Percentiles rank a stretch among this genome's conserved stretches.
Conservation (phyloP, 2,329 filamentous ascomycete species). For the Colletotrichum sp. region DNA sequence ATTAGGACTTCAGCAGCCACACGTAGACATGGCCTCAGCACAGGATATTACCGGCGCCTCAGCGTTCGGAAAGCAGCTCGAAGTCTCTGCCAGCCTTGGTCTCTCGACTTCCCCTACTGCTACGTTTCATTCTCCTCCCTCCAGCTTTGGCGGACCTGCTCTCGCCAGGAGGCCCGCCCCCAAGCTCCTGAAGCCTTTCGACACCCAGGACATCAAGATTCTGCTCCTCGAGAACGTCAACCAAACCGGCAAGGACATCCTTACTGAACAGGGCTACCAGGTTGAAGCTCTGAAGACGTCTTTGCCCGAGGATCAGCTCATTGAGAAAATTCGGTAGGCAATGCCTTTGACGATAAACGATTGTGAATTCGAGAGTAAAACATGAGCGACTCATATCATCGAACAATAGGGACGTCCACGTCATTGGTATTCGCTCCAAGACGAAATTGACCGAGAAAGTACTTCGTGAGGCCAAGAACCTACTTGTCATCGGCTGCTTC, state of each 20-base stretch:
- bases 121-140: constrained; percentile 75
- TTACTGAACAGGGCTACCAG: constrained; percentile 89
- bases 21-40: constrained; percentile 47
- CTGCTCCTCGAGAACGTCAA: constrained; percentile 96
- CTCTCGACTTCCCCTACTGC: constrained; percentile 78
- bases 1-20: neutral
- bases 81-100: constrained; percentile 64
- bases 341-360: neutral
- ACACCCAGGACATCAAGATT: constrained; percentile 95
- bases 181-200: constrained; percentile 93
- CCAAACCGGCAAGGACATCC: constrained; percentile 82
- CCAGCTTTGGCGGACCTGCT: constrained; percentile 60
- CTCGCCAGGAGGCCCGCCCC: constrained; percentile 48
- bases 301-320: constrained; percentile 88
- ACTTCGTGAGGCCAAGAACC: constrained; percentile 86
- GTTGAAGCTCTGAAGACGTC: constrained; percentile 91
- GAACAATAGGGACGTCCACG: constrained; percentile 80
- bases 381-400: constrained; percentile 16
- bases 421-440: constrained; percentile 98
- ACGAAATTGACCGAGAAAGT: constrained; percentile 90
- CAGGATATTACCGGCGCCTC: constrained; percentile 52
- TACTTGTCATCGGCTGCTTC: constrained; percentile 97
- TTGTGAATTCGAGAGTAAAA: neutral
- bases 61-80: constrained; percentile 31
- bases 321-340: constrained; percentile 91